A percentile compares a stretch with the other conserved stretches of the same genome.
Evolutionary conservation across 108 stramenopile genomes (phyloP).

Genomic region (Cyclotella choctawhatcheeana): DNA sequence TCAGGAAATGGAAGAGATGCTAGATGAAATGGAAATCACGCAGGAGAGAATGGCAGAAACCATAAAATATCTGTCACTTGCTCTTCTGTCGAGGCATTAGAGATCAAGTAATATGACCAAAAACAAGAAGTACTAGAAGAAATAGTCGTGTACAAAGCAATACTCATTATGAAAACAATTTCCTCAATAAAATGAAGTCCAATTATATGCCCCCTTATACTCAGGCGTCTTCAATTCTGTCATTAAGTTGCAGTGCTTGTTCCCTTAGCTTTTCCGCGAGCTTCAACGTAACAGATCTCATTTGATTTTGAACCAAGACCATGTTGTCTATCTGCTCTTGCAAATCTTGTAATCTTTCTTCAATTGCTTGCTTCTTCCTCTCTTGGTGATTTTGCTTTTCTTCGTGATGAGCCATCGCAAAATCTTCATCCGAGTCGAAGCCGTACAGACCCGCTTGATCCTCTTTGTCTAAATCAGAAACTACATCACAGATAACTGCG

Average conservation of each 20-base stretch:
- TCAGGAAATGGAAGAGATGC: slow-evolving; percentile 19
- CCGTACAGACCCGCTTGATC: slow-evolving; percentile 9
- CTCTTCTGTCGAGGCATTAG: background rate
- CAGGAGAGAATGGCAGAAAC: slow-evolving; percentile 29
- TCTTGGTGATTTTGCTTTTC: background rate
- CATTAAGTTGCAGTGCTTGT: background rate
- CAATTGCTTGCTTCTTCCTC: background rate
- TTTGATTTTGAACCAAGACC: slow-evolving; percentile 15
- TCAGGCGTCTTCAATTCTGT: background rate
- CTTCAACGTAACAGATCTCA: slow-evolving; percentile 2
- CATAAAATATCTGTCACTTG: slow-evolving; percentile 31
- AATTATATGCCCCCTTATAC: no score
- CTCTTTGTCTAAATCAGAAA: slow-evolving; percentile 4
- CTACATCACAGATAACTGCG: slow-evolving; percentile 56
- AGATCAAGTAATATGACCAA: no score
- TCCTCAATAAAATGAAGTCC: no score
- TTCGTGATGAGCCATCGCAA: background rate
- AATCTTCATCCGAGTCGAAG: background rate
- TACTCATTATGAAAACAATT: no score
- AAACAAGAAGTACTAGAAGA: no score
- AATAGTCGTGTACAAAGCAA: no score
- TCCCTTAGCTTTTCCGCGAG: background rate
- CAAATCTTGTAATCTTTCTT: slow-evolving; percentile 18
- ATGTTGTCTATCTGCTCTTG: slow-evolving; percentile 7
- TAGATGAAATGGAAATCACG: slow-evolving; percentile 26